phyloP scores from a whole-genome alignment of 768 basidiomycete genomes.

The Leucogyrophana mollusca region DNA sequence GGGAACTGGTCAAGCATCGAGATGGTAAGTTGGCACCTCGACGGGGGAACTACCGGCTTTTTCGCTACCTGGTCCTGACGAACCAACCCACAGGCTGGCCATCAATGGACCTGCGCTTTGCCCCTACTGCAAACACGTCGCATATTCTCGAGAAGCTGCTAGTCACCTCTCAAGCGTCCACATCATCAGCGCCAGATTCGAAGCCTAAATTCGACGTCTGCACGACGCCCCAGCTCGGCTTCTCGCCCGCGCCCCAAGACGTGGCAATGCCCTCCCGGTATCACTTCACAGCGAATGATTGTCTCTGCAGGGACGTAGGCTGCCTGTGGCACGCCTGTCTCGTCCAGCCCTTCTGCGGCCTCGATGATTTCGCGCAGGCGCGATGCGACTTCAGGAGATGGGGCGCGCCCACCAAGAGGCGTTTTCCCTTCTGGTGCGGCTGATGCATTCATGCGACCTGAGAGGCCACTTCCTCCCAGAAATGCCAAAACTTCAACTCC shows the following conservation, averaged over 20 bases:
- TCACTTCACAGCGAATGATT: conserved; percentile 70
- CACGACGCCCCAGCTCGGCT: too few species aligned
- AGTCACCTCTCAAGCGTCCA: conserved; percentile 40
- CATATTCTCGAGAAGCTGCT: conserved; percentile 55
- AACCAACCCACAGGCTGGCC: conserved; percentile 67
- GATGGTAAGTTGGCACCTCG: conserved; percentile 66
- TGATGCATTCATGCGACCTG: conserved; percentile 96
- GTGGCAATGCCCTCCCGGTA: conserved; percentile 85
- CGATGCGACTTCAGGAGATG: conserved; percentile 87
- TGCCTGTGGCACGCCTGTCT: conserved; percentile 64
- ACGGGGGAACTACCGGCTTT: neutral
- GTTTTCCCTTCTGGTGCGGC: conserved; percentile 88
- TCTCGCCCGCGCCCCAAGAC: conserved; percentile 68
- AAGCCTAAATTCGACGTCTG: conserved; percentile 68
- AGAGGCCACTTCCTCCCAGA: conserved; percentile 98
- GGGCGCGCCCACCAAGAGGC: conserved; percentile 89
- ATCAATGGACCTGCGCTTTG: conserved; percentile 81
- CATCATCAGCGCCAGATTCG: too few species aligned
- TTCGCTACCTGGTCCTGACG: neutral
- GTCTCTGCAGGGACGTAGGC: conserved; percentile 63
- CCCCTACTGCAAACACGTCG: conserved; percentile 50
- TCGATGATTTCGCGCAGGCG: conserved; percentile 89
- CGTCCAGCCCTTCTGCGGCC: conserved; percentile 83
- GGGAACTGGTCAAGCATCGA: conserved; percentile 44
- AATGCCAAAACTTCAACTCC: conserved; percentile 95